Evolutionary conservation across 345 rosid genomes (phyloP).

Genomic region (Schrenkiella parvula): DNA sequence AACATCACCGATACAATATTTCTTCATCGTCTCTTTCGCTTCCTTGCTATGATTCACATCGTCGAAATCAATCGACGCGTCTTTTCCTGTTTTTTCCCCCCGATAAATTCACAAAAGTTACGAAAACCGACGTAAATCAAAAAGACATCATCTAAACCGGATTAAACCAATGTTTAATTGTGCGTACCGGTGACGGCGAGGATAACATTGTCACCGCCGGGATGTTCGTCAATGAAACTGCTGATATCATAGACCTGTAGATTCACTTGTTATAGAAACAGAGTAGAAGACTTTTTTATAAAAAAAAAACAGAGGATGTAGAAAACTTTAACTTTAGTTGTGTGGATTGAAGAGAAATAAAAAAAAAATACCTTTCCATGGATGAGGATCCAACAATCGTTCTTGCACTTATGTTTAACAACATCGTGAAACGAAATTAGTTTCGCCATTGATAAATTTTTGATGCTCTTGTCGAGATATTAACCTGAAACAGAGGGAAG

Average conservation of each 20-base stretch:
- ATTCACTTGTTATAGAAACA: neutral
- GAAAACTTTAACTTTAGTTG: neutral
- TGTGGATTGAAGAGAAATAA: neutral
- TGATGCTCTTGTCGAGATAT: neutral
- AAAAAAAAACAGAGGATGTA: neutral
- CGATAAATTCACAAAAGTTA: neutral
- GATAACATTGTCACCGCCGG: constrained; percentile 81
- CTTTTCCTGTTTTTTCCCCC: constrained; percentile 45
- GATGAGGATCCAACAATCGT: constrained; percentile 65
- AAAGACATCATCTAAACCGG: neutral
- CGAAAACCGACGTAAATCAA: neutral
- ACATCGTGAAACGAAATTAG: constrained; percentile 46
- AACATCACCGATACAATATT: constrained; percentile 59
- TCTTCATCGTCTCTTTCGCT: constrained; percentile 58
- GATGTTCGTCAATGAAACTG: constrained; percentile 76
- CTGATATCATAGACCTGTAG: constrained; percentile 82
- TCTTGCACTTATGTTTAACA: constrained; percentile 48
- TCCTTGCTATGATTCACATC: constrained; percentile 70
- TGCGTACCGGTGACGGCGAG: constrained; percentile 63
- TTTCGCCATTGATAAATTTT: constrained; percentile 31
- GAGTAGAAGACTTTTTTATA: neutral
- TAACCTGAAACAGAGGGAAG: constrained; percentile 13
- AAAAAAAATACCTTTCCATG: constrained; percentile 50
- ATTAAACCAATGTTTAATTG: neutral
- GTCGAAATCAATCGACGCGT: constrained; percentile 73